Conservation (phyloP, 1,284 basidiomycete species). For the Sporisorium exsertum region DNA sequence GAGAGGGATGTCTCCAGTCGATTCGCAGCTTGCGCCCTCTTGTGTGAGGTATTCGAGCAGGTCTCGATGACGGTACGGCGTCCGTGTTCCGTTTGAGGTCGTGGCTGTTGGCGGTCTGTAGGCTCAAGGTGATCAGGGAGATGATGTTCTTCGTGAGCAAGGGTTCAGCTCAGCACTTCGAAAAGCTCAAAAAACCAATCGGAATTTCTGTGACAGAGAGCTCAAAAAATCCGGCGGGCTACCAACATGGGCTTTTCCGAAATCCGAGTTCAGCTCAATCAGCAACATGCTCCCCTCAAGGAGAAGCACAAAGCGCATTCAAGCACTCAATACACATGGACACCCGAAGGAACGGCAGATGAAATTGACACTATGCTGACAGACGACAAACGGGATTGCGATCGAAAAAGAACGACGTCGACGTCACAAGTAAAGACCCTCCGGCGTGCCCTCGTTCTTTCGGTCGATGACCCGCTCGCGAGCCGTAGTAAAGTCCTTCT, state of each 20-base stretch:
- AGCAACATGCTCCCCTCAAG: not conserved
- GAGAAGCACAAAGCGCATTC: not conserved
- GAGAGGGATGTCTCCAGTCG: not conserved
- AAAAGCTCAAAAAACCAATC: not conserved
- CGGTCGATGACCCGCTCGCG: conserved; percentile 67
- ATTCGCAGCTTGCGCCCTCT: no score
- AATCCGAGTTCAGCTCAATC: not conserved
- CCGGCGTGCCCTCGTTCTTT: conserved; percentile 66
- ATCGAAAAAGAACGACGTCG: not conserved
- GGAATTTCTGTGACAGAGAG: not conserved
- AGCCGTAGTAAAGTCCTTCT: conserved; percentile 72
- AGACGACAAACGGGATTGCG: not conserved
- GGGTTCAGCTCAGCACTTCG: conserved; percentile 1
- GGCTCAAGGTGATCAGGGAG: not conserved
- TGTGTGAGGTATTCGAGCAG: no score
- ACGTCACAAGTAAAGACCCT: conserved; percentile 57
- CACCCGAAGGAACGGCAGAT: not conserved
- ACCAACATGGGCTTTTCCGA: conserved; percentile 1
- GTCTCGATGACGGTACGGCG: no score
- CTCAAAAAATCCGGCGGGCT: not conserved
- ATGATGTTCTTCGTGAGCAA: not conserved
- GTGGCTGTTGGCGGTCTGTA: not conserved
- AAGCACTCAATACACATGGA: not conserved
- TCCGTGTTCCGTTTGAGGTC: not conserved
- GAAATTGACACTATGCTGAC: not conserved